Evolutionary conservation across 306 rosid species (phyloP), one percentile per base, ranked within the genome.

Genomic region (Leucaena leucocephala): DNA sequence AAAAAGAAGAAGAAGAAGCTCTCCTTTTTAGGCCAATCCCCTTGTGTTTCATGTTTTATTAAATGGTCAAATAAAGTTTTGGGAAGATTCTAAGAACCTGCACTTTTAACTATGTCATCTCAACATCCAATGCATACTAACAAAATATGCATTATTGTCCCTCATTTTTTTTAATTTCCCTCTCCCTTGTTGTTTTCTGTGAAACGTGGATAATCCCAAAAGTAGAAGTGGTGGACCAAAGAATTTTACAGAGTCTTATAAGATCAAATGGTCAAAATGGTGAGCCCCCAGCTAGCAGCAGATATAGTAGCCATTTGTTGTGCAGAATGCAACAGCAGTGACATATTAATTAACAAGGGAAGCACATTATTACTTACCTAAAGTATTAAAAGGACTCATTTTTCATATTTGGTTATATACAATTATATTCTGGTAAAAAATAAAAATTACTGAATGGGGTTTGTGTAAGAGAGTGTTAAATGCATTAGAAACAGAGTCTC

Each of bases 31-130:
- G 66, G 69, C 80, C 84, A 82, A 76, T 70, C 74, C 74, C 62
- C 61, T 21, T 68, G 21, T 64, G 43, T 80, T 82, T 54, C 74
- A 61, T 73, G 76, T 76, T 76, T 82, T 82, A 77, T 76, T 76
- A 79, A 40, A 43, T 71, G 81, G 78, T 72, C n/a, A 45, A 66
- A 49, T 43, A 76, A 76, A 50, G 72, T 65, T 78, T 72, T 61
- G 85, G 81, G 92, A 85, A 84, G 91, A 73, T 85, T 88, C 87
- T 81, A 84, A 85, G 90, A 85, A 85, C 78, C 22, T 76, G 70
- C 58, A 63, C 68, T 80, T 72, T 39, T 39, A 62, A 83, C 78
- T 1, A 71, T 71, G 84, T 76, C 44, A 80, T 80, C 76, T 76
- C 82, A 64, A 76, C 65, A 79, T 79, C 83, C 83, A 34, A 79